Base-by-base conservation (phyloP, 1,284 basidiomycete genomes). In the Cutaneotrichosporon spelunceum region DNA sequence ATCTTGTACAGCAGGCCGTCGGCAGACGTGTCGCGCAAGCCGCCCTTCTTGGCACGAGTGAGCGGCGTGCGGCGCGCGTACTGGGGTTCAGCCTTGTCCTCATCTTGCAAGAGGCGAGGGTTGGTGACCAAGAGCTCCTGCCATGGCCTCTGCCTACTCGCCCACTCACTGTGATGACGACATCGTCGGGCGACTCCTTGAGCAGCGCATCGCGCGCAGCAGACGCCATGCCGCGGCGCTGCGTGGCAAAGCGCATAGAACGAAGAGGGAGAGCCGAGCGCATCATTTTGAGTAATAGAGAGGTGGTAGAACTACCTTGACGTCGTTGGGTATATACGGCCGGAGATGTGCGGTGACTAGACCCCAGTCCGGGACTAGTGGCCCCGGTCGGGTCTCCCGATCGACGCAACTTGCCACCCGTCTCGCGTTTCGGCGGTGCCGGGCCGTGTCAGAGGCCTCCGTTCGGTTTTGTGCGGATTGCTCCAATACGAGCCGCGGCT, bases 131-230 rank as follows among this genome's bases (percentile, higher is more conserved):
- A n/a, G n/a, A n/a, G n/a, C n/a, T n/a, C n/a, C n/a, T 36, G 21
- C 16, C 24, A 7, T 16, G 21, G 7, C 23, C 2, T 16, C 23
- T n/a, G 13, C 19, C 4, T 13, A 4, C 6, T 36, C 24, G 14
- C 24, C 24, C 87, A 23, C 89, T 87, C 70, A 90, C 90, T 1
- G 90, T 92, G 61, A 94, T 86, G 68, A 93, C 91, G 10, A 92
- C 87, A 77, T 92, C 90, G 66, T 90, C 84, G 0, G 86, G 84
- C 63, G 82, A 85, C 82, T 87, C 88, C 59, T 67, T 63, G 33
- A 59, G 27, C 29, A 69, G 91, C 29, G 72, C 89, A 1, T 47
- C 55, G 55, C 55, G 55, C 47, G 56, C 56, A 8, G 45, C 47
- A 14, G 56, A 48, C 47, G 56, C 56, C 33, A 53, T 53, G 47